A percentile compares a stretch with the other conserved stretches of the same genome.
Evolutionary conservation across 495 filamentous ascomycete species (phyloP).

Genomic region (Thozetella sp.): DNA sequence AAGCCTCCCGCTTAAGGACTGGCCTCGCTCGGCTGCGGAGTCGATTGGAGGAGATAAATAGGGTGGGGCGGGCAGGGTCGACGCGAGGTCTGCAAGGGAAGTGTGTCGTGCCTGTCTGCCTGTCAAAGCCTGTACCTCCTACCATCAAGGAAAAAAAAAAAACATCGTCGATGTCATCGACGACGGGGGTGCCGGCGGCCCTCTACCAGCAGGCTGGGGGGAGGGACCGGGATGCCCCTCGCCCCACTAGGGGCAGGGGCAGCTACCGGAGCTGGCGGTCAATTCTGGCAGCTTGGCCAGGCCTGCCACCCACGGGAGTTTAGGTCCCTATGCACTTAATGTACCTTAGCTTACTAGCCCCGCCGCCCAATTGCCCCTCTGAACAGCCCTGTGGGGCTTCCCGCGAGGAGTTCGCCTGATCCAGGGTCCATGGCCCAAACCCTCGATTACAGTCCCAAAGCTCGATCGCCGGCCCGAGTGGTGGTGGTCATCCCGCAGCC

Average conservation of each 20-base stretch:
- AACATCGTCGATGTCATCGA: background rate
- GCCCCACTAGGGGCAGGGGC: background rate
- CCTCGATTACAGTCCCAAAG: background rate
- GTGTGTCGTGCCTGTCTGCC: no score
- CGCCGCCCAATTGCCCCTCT: background rate
- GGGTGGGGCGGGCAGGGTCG: no score
- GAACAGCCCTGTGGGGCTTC: background rate
- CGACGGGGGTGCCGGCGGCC: background rate
- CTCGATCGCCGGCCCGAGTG: background rate
- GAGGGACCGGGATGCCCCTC: no score
- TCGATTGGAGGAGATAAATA: no score
- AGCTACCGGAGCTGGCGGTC: background rate
- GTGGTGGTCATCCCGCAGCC: background rate
- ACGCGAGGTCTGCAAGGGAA: no score
- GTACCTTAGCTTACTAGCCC: background rate
- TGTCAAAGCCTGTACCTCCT: no score
- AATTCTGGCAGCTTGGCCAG: no score
- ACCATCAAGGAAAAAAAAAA: no score
- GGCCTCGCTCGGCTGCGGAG: no score
- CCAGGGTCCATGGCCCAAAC: background rate
- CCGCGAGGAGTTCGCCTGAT: constrained; percentile 3
- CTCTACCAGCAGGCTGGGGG: background rate
- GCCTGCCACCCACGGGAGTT: no score
- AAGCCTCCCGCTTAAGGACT: no score
- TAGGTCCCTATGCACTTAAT: background rate